Percentiles rank a stretch among this genome's conserved stretches.
Conservation (phyloP, 306 rosid genomes). For the Carpinus fangiana region DNA sequence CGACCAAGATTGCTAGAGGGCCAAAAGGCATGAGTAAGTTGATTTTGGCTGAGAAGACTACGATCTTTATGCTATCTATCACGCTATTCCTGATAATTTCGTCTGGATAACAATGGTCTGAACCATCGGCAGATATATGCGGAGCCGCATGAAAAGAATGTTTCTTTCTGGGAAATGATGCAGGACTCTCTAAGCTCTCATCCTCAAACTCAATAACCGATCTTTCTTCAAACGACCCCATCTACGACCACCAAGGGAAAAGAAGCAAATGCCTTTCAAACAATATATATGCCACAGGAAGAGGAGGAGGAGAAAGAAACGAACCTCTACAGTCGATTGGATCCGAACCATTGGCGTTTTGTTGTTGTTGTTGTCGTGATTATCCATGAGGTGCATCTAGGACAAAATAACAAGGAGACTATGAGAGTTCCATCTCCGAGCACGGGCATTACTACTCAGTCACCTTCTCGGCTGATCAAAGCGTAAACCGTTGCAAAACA, state of each 20-base stretch:
- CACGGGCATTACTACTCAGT: slow-evolving; percentile 28
- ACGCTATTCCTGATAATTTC: slow-evolving; percentile 37
- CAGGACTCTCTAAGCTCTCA: slow-evolving; percentile 38
- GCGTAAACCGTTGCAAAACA: not conserved
- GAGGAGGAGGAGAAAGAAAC: not conserved
- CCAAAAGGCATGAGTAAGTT: slow-evolving; percentile 54
- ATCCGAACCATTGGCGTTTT: slow-evolving; percentile 21
- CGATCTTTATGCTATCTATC: slow-evolving; percentile 41
- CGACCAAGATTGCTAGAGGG: slow-evolving; percentile 46
- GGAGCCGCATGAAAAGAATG: slow-evolving; percentile 28
- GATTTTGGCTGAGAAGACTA: slow-evolving; percentile 46
- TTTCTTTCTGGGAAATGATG: slow-evolving; percentile 28
- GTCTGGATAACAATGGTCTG: slow-evolving; percentile 13
- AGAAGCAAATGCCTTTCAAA: not conserved
- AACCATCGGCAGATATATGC: slow-evolving; percentile 26
- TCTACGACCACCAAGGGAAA: slow-evolving; percentile 27
- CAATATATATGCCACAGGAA: not conserved
- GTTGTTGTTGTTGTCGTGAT: slow-evolving; percentile 11
- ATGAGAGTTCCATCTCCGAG: slow-evolving; percentile 35
- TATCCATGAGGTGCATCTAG: slow-evolving; percentile 34
- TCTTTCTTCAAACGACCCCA: slow-evolving; percentile 35
- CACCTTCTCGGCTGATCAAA: slow-evolving; percentile 8
- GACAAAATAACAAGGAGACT: slow-evolving; percentile 24
- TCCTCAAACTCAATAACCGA: slow-evolving; percentile 40
- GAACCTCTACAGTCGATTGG: slow-evolving; percentile 40